Conservation (phyloP, 1,139 yeast species). For the Debaryomycetaceae sp. region DNA sequence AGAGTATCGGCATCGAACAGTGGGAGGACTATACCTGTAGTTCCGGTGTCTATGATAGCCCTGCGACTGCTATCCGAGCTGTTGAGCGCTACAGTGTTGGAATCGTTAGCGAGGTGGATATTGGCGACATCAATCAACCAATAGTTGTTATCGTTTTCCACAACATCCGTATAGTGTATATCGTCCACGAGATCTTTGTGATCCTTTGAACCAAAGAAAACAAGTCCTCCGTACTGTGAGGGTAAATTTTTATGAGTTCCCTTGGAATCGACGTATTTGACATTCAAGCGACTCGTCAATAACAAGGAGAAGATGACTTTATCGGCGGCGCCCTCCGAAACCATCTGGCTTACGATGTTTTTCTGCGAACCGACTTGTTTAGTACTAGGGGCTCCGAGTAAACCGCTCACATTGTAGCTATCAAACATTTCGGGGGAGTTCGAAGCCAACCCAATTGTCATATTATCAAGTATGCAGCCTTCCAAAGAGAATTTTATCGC, state of each 20-base stretch:
- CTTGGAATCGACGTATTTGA: slow-evolving; percentile 1
- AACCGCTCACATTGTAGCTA: slow-evolving; percentile 55
- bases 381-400: slow-evolving; percentile 55
- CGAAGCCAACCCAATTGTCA: slow-evolving; percentile 53
- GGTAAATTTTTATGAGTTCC: background rate
- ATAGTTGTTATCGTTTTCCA: slow-evolving; percentile 36
- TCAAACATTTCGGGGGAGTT: slow-evolving; percentile 52
- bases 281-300: slow-evolving; percentile 14
- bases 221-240: slow-evolving; percentile 22
- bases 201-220: slow-evolving; percentile 23
- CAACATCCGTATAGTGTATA: slow-evolving; percentile 37
- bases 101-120: slow-evolving; percentile 27
- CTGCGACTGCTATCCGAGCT: slow-evolving; percentile 24
- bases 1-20: slow-evolving; percentile 51
- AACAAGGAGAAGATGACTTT: slow-evolving; percentile 20
- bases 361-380: slow-evolving; percentile 10
- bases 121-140: slow-evolving; percentile 51
- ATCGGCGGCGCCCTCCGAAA: slow-evolving; percentile 14
- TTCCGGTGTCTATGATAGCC: slow-evolving; percentile 64
- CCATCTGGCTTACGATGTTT: slow-evolving; percentile 22
- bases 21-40: slow-evolving; percentile 59
- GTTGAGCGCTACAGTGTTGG: slow-evolving; percentile 24
- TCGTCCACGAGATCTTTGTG: slow-evolving; percentile 12
- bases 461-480: slow-evolving; percentile 36
- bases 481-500: slow-evolving; percentile 29